These are phyloP conservation scores for Monosiga brevicollis DNA, from an alignment of 78 protist species.

Conservation along the genomic window DNA sequence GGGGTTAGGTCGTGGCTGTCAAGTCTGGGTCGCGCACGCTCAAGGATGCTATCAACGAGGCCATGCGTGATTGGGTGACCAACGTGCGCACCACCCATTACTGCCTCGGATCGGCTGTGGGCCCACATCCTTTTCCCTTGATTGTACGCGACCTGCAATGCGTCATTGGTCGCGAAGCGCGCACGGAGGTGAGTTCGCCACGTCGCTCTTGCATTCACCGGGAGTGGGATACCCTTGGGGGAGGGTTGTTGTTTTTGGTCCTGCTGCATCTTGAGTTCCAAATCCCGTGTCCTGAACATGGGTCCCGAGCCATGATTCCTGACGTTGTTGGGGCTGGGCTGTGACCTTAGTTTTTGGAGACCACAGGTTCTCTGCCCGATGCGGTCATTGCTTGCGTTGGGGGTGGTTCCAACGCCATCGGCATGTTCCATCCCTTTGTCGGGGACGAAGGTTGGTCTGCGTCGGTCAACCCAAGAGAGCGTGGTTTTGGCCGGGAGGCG, in stretches of 20 bases:
- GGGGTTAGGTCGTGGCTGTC: constrained; percentile 28
- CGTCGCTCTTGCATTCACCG: too few species aligned
- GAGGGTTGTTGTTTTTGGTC: background rate
- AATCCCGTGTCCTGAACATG: too few species aligned
- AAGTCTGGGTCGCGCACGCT: constrained; percentile 47
- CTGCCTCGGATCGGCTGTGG: constrained; percentile 73
- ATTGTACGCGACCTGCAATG: constrained; percentile 82
- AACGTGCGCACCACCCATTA: constrained; percentile 55
- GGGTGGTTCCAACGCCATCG: constrained; percentile 83
- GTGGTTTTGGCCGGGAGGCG: too few species aligned
- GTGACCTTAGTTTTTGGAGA: constrained; percentile 26
- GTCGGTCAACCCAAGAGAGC: too few species aligned
- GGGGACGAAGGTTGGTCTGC: constrained; percentile 15
- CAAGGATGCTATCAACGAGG: constrained; percentile 70
- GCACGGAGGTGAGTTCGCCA: constrained; percentile 14
- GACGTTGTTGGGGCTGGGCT: too few species aligned
- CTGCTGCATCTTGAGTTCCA: background rate
- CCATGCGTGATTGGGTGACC: constrained; percentile 79
- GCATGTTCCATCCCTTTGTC: constrained; percentile 58
- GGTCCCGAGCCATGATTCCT: too few species aligned
- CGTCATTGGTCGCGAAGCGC: constrained; percentile 69
- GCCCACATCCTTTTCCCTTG: constrained; percentile 85
- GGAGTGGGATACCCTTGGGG: background rate
- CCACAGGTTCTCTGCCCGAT: constrained; percentile 65
- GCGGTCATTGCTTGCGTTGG: constrained; percentile 84